Evolutionary conservation across 495 filamentous ascomycete species (phyloP), one percentile per base, ranked within the genome.

Genomic region (Aspergillus sparsus): DNA sequence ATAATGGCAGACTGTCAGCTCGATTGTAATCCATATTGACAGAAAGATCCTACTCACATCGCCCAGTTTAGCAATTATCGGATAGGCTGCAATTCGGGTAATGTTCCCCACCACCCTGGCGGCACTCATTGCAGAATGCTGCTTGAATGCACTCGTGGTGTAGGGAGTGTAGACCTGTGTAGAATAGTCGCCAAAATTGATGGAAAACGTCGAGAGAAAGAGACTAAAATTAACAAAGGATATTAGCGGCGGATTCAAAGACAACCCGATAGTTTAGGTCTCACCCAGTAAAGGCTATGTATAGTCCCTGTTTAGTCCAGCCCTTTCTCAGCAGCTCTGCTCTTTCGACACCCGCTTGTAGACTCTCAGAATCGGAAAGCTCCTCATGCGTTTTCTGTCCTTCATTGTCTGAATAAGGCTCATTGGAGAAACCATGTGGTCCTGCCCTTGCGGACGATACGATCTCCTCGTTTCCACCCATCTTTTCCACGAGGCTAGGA

Each of bases 71-170:
- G 64, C 64, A 49, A 69, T 69, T 12, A 69, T 65, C 8, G 67
- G 67, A 62, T 65, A 69, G 4, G 67, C 57, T 13, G 62, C 61
- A 36, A 69, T 67, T 6, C 62, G 62, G 0, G 67, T 62, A 32
- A 69, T 69, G n/a, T 67, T 69, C 58, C 58, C 62, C 0, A 69
- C 64, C 2, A 69, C 67, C 4, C 62, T 57, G 4, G 64, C 67
- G 10, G 67, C 64, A 21, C 62, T 64, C 67, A 69, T 67, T 12
- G 64, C 64, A 5, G 67, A 69, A 36, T 69, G 67, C 33, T 67
- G 62, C 36, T 64, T 66, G 55, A 69, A 69, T 6, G 62, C 49
- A 34, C 62, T 65, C 7, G 64, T 69, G 13, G 64, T 65, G 31
- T 67, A 69, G 4, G 67, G 46, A 1, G 45, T 58, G 44, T 67